Evolutionary conservation across 805 yeast genomes (phyloP).

Genomic region (Candida insectorum): DNA sequence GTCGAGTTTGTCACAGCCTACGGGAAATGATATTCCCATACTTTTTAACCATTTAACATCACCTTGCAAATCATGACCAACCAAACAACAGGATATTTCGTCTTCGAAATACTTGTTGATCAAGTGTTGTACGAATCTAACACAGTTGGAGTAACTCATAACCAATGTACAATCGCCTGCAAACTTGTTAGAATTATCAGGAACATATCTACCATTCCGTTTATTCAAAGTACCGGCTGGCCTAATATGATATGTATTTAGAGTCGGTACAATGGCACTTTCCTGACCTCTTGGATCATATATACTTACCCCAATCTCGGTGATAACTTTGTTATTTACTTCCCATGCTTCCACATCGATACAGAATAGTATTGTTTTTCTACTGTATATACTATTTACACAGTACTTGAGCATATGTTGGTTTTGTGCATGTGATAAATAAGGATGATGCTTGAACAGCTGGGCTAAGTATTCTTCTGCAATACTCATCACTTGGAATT

Average conservation of each 20-base stretch:
- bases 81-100: conserved; percentile 26
- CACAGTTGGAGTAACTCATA: conserved; percentile 34
- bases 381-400: conserved; percentile 15
- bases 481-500: no score
- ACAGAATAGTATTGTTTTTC: conserved; percentile 35
- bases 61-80: conserved; percentile 62
- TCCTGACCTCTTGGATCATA: conserved; percentile 51
- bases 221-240: conserved; percentile 40
- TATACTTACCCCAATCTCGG: conserved; percentile 57
- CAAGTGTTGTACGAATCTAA: conserved; percentile 37
- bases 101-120: conserved; percentile 41
- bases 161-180: conserved; percentile 48
- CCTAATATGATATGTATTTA: conserved; percentile 40
- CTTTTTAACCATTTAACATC: conserved; percentile 50
- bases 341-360: conserved; percentile 62
- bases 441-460: conserved; percentile 9
- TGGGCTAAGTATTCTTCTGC: conserved; percentile 5
- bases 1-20: conserved; percentile 31
- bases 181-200: conserved; percentile 50
- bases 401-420: conserved; percentile 6
- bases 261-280: conserved; percentile 34
- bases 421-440: conserved; percentile 2
- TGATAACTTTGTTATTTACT: conserved; percentile 34
- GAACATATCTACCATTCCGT: conserved; percentile 52
- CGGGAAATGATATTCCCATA: conserved; percentile 47